Conservation (phyloP, 1,284 basidiomycete species). For the Tranzscheliella williamsii region DNA sequence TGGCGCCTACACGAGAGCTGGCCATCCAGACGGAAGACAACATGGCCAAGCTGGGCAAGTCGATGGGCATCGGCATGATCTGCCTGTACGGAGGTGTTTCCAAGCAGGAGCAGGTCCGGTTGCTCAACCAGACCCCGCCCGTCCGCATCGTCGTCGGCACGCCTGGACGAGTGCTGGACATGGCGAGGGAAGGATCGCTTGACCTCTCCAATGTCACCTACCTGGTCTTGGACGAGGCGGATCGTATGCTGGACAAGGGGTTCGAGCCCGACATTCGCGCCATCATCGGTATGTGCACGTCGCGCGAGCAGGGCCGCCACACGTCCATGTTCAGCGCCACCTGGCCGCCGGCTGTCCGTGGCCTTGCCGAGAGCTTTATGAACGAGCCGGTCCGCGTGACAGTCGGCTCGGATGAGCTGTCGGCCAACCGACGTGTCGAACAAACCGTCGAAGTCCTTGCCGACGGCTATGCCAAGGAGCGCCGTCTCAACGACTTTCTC, state of each 20-base stretch:
- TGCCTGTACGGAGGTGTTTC: conserved; percentile 91
- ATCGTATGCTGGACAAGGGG: conserved; percentile 96
- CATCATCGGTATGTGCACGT: conserved; percentile 79
- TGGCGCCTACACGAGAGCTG: conserved; percentile 91
- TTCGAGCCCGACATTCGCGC: conserved; percentile 97
- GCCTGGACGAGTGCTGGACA: conserved; percentile 87
- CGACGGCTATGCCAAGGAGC: conserved; percentile 85
- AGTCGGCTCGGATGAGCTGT: conserved; percentile 91
- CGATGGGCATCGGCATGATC: conserved; percentile 76
- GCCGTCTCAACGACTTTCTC: conserved; percentile 56
- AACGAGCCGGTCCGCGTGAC: conserved; percentile 84
- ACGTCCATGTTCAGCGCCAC: conserved; percentile 80
- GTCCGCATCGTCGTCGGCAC: conserved; percentile 84
- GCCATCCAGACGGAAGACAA: conserved; percentile 92
- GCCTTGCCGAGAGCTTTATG: conserved; percentile 89
- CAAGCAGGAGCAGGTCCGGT: conserved; percentile 78
- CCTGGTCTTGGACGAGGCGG: conserved; percentile 94
- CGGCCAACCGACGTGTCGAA: conserved; percentile 86
- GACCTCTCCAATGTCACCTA: conserved; percentile 74
- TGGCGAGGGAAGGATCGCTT: conserved; percentile 82
- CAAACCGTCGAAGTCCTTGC: conserved; percentile 85
- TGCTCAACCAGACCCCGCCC: conserved; percentile 65
- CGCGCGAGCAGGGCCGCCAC: conserved; percentile 61
- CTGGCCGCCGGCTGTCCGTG: conserved; percentile 94
- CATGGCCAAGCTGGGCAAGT: conserved; percentile 75